Percentiles rank a stretch among this genome's conserved stretches.
These are phyloP conservation scores for Lindgomyces ingoldianus DNA, from an alignment of 495 filamentous ascomycete species.

Conservation along the genomic window DNA sequence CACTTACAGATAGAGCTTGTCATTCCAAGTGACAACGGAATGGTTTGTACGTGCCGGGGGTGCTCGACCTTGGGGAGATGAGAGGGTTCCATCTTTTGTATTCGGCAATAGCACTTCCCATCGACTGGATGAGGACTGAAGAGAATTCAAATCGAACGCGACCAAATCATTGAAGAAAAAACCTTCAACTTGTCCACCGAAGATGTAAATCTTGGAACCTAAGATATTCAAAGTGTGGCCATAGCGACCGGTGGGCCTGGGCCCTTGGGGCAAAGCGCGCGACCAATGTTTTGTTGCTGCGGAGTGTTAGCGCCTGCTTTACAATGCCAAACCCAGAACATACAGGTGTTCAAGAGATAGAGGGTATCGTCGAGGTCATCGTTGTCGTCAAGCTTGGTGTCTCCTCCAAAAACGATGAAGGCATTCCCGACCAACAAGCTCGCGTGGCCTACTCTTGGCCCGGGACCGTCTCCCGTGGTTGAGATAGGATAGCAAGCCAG, in stretches of 20 bases:
- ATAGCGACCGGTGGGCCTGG: constrained; percentile 85
- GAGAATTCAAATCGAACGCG: constrained; percentile 91
- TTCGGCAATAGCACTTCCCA: constrained; percentile 90
- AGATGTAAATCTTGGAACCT: constrained; percentile 94
- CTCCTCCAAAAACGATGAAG: constrained; percentile 98
- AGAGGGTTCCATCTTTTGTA: constrained; percentile 67
- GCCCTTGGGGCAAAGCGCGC: constrained; percentile 78
- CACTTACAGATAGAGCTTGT: constrained; percentile 88
- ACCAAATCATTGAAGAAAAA: constrained; percentile 98
- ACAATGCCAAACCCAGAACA: constrained; percentile 39
- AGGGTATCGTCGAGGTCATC: constrained; percentile 92
- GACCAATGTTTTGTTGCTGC: constrained; percentile 98
- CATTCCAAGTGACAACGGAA: constrained; percentile 84
- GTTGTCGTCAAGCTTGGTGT: constrained; percentile 92
- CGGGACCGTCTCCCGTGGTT: constrained; percentile 90
- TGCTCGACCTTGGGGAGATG: constrained; percentile 27
- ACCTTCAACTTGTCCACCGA: constrained; percentile 96
- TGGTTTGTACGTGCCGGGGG: constrained; percentile 97
- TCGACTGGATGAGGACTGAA: constrained; percentile 82
- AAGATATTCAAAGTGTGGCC: constrained; percentile 96
- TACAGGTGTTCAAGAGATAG: constrained; percentile 97
- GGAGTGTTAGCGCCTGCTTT: constrained; percentile 7
- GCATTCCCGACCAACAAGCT: constrained; percentile 96
- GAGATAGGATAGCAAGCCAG: constrained; percentile 88
- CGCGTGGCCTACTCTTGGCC: constrained; percentile 92